phyloP scores from a whole-genome alignment of 2,329 filamentous ascomycete species.

The Diaporthe sp. region DNA sequence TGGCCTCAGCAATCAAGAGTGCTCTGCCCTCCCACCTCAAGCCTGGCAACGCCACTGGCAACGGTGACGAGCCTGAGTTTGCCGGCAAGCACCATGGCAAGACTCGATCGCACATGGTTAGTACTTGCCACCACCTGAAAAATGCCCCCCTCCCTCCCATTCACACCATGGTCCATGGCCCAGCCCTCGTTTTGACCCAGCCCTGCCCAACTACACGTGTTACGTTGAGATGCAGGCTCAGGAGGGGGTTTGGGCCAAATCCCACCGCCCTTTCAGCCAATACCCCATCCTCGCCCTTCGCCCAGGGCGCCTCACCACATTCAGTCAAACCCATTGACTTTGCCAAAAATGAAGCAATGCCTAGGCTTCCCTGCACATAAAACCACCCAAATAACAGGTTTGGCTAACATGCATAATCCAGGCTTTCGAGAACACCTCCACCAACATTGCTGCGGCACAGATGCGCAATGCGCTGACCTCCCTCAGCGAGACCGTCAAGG shows the following conservation, averaged over 20 bases:
- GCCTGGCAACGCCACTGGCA: conserved; percentile 66
- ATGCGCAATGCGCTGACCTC: conserved; percentile 98
- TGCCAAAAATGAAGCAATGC: background rate
- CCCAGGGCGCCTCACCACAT: conserved; percentile 2
- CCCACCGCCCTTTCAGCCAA: conserved; percentile 17
- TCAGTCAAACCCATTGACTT: background rate
- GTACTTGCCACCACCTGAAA: conserved; percentile 53
- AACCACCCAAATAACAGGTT: background rate
- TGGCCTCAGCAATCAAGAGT: conserved; percentile 80
- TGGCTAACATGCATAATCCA: conserved; percentile 55
- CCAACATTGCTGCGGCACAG: conserved; percentile 96
- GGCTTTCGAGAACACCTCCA: conserved; percentile 99
- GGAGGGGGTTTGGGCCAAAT: background rate
- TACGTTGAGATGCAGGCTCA: background rate
- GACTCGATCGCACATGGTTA: conserved; percentile 87
- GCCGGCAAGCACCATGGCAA: conserved; percentile 83
- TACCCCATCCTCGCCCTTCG: background rate
- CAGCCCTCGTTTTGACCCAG: background rate
- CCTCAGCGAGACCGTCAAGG: conserved; percentile 89
- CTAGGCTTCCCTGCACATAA: background rate
- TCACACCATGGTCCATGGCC: background rate
- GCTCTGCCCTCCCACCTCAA: conserved; percentile 90
- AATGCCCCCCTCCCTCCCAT: background rate
- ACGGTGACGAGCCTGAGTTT: conserved; percentile 62
- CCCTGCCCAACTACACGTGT: too few species aligned